These are phyloP conservation scores for Symbiodinium pilosum DNA, from an alignment of 73 alveolate species.

Conservation along the genomic window DNA sequence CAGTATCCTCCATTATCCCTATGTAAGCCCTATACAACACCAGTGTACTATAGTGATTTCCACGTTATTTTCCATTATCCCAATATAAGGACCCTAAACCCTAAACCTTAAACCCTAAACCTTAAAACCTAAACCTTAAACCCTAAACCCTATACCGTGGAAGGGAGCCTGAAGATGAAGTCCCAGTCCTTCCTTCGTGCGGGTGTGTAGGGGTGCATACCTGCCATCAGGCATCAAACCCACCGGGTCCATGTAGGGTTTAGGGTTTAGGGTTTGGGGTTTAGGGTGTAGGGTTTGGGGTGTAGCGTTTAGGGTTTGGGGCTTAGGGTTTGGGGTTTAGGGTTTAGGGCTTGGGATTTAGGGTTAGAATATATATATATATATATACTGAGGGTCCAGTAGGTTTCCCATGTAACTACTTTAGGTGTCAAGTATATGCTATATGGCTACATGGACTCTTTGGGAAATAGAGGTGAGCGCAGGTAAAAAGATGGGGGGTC, in stretches of 20 bases:
- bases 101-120: neutral
- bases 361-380: neutral
- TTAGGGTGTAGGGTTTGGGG: neutral
- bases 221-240: neutral
- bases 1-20: too few relatives aligned
- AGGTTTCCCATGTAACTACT: too few relatives aligned
- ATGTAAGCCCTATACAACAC: too few relatives aligned
- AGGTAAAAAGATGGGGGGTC: too few relatives aligned
- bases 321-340: neutral
- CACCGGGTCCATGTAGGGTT: neutral
- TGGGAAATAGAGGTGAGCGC: too few relatives aligned
- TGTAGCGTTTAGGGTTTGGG: neutral
- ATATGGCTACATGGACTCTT: too few relatives aligned
- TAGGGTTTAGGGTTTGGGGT: neutral
- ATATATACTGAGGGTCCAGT: too few relatives aligned
- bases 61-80: too few relatives aligned
- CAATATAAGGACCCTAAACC: too few relatives aligned
- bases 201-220: slow-evolving; percentile 85
- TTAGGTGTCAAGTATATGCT: too few relatives aligned
- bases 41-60: too few relatives aligned
- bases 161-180: slow-evolving; percentile 45
- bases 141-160: neutral
- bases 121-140: neutral
- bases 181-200: slow-evolving; percentile 78
- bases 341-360: neutral